Percentiles rank a stretch among this genome's conserved stretches.
Conservation (phyloP, 306 rosid genomes). For the Hippophae tibetana region DNA sequence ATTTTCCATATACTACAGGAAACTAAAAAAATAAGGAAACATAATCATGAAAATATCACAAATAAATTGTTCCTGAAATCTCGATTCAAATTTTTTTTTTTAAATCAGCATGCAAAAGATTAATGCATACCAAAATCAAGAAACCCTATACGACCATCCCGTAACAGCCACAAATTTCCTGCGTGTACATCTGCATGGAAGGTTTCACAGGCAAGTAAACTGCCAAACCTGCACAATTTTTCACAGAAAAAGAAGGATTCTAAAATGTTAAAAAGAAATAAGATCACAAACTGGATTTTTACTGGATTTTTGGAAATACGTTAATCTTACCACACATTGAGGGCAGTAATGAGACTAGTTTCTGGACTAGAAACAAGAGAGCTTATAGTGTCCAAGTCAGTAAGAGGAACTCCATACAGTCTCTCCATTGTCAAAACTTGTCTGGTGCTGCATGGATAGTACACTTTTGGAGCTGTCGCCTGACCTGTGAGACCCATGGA, state of each 20-base stretch:
- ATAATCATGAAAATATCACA: too few relatives aligned
- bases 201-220: conserved; percentile 95
- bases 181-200: conserved; percentile 98
- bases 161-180: conserved; percentile 87
- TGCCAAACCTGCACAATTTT: conserved; percentile 74
- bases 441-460: conserved; percentile 60
- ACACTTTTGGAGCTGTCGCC: conserved; percentile 95
- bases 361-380: conserved; percentile 84
- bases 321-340: conserved; percentile 72
- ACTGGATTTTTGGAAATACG: conserved; percentile 7
- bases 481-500: conserved; percentile 67
- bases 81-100: too few relatives aligned
- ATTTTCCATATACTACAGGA: too few relatives aligned
- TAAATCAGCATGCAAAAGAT: not conserved
- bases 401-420: conserved; percentile 91
- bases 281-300: conserved; percentile 12
- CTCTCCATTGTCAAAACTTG: conserved; percentile 84
- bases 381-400: conserved; percentile 78
- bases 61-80: too few relatives aligned
- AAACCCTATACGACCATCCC: conserved; percentile 93
- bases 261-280: not conserved
- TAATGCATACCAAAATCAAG: conserved; percentile 81
- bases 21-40: too few relatives aligned
- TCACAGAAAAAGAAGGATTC: not conserved
- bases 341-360: conserved; percentile 79